phyloP scores from a whole-genome alignment of 1,139 yeast species.

The Pichia sp. region DNA sequence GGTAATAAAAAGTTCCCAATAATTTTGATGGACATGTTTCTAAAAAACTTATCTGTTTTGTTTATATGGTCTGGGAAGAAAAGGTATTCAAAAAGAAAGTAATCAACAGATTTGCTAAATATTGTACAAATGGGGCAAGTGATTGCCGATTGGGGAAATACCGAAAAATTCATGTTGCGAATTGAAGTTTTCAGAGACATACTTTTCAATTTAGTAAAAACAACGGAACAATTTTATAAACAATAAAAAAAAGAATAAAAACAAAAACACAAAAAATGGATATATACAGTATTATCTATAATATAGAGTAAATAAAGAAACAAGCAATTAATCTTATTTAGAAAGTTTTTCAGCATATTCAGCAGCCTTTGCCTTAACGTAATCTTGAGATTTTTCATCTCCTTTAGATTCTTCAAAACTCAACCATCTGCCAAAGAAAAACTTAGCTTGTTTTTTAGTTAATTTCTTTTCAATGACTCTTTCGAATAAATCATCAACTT shows the following conservation, averaged over 20 bases:
- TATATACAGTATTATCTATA: not conserved
- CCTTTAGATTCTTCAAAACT: slow-evolving; percentile 63
- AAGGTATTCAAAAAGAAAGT: not conserved
- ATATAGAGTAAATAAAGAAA: not conserved
- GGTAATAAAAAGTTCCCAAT: not conserved
- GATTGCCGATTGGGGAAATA: not conserved
- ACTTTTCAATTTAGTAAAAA: not conserved
- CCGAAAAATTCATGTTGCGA: not conserved
- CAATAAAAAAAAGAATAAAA: not conserved
- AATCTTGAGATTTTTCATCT: slow-evolving; percentile 67
- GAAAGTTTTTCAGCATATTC: slow-evolving; percentile 42
- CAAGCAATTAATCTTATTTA: not conserved
- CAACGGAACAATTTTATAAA: not conserved
- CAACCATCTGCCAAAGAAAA: slow-evolving; percentile 92
- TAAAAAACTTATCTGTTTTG: not conserved
- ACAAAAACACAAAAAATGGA: not conserved
- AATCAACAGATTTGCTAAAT: not conserved
- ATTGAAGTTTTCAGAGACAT: not conserved
- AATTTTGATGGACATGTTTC: not conserved
- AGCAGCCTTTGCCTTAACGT: slow-evolving; percentile 87
- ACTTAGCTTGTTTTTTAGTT: slow-evolving; percentile 88
- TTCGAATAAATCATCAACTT: slow-evolving; percentile 74
- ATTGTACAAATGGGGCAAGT: not conserved
- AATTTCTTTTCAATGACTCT: slow-evolving; percentile 65
- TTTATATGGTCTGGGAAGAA: not conserved